Evolutionary conservation across 169 alveolate species (phyloP).

Genomic region (Amoebophrya sp.): DNA sequence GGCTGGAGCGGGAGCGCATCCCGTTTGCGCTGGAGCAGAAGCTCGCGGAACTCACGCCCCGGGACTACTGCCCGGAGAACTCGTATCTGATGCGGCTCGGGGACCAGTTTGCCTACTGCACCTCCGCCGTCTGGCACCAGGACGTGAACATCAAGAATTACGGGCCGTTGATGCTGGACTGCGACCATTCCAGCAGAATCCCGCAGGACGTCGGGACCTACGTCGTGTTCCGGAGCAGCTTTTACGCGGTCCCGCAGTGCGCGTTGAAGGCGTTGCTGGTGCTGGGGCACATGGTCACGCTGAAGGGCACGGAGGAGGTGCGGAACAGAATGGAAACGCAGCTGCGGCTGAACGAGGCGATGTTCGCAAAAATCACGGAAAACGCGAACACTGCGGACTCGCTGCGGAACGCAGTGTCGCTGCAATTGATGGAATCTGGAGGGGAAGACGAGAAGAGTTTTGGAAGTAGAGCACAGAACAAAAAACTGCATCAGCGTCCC

Average conservation of each 20-base stretch:
- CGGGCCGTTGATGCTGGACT: background rate
- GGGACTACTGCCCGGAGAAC: background rate
- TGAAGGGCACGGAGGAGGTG: too few species aligned
- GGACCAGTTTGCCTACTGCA: background rate
- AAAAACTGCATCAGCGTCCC: too few species aligned
- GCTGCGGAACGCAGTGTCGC: too few species aligned
- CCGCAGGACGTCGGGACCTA: background rate
- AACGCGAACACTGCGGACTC: too few species aligned
- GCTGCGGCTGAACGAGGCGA: too few species aligned
- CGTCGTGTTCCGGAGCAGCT: background rate
- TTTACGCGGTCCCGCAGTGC: background rate
- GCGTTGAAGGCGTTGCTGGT: background rate
- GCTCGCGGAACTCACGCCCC: constrained; percentile 24
- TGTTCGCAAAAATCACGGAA: too few species aligned
- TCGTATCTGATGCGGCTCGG: background rate
- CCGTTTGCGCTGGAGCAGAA: background rate
- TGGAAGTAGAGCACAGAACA: too few species aligned
- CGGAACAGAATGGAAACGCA: too few species aligned
- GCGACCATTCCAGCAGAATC: background rate
- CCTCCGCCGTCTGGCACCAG: background rate
- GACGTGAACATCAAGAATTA: background rate
- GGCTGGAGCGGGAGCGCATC: background rate
- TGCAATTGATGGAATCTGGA: too few species aligned
- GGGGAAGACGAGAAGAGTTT: too few species aligned
- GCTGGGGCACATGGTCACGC: background rate